phyloP scores from a whole-genome alignment of 2,329 filamentous ascomycete species.

The Aspergillus phoenicis region DNA sequence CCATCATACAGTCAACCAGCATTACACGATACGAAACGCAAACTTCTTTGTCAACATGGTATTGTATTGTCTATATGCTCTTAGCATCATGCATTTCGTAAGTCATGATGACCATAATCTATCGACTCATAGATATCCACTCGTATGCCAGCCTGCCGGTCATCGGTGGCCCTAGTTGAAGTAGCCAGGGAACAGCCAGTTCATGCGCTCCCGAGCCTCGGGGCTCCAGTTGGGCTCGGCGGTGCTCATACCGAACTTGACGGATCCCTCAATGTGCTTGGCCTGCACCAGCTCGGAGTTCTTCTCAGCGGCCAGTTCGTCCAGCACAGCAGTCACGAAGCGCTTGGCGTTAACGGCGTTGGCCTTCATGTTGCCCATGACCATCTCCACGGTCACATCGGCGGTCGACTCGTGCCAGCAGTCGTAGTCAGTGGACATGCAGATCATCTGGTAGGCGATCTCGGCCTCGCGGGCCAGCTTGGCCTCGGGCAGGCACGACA shows the following conservation, averaged over 20 bases:
- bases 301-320: constrained; percentile 78
- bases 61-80: background rate
- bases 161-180: constrained; percentile 48
- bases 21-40: background rate
- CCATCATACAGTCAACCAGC: background rate
- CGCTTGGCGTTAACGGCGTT: constrained; percentile 85
- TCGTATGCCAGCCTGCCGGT: background rate
- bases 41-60: background rate
- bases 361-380: constrained; percentile 93
- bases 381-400: constrained; percentile 90
- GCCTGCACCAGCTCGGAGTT: constrained; percentile 74
- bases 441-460: constrained; percentile 96
- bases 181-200: constrained; percentile 86
- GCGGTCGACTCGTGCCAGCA: constrained; percentile 86
- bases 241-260: constrained; percentile 82
- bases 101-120: background rate
- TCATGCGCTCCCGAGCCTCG: constrained; percentile 76
- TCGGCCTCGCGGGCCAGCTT: constrained; percentile 96
- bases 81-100: background rate
- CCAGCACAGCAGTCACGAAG: constrained; percentile 82
- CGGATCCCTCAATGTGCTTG: constrained; percentile 76
- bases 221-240: constrained; percentile 71
- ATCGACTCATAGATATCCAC: background rate
- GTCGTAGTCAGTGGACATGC: constrained; percentile 99
- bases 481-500: constrained; percentile 92